Base-by-base conservation (phyloP, 768 basidiomycete species). In the Suillus decipiens region DNA sequence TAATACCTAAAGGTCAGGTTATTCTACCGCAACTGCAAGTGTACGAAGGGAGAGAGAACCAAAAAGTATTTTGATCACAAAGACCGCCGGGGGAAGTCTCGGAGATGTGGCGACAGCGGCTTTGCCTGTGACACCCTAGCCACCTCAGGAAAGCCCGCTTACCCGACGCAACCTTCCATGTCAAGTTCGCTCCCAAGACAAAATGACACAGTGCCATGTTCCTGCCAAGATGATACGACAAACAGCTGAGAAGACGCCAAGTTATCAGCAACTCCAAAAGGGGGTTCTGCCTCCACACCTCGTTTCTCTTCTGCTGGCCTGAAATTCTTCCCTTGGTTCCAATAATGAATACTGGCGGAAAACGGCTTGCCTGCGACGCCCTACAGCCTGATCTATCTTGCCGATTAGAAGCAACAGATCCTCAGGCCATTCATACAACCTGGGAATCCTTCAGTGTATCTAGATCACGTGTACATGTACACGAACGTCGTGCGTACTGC, bases 211-310 rank as follows among this genome's bases (percentile, higher is more conserved):
- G 55, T 65, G 3, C 73, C 71, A 61, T 70, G 69, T 31, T 70
- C 67, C 45, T 66, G 56, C 72, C 71, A 69, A 3, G 72, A 67
- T 50, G 64, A 71, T 28, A 72, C 70, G 60, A 72, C 60, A 14
- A 72, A 65, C 14, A 56, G 2, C 14, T 36, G 55, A 37, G 17
- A 24, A 17, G 9, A 15, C 12, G 1, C 48, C 24, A 28, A 48
- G 14, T 45, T 47, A 47, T 1, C 7, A 6, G 22, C 22, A 3
- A 28, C 15, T 28, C 3, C 48, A 9, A 28, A 3, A 17, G 4
- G 8, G 28, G 28, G 14, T 28, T 50, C 1, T 50, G 24, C 24
- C 24, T 50, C 24, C 24, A 15, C 28, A 28, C 12, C 48, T 15
- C 48, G 14, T 50, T 50, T 28, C 48, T 50, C 24, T 28, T 50